Evolutionary conservation across 495 filamentous ascomycete genomes (phyloP).

Genomic region (Penicillium cinerascens): DNA sequence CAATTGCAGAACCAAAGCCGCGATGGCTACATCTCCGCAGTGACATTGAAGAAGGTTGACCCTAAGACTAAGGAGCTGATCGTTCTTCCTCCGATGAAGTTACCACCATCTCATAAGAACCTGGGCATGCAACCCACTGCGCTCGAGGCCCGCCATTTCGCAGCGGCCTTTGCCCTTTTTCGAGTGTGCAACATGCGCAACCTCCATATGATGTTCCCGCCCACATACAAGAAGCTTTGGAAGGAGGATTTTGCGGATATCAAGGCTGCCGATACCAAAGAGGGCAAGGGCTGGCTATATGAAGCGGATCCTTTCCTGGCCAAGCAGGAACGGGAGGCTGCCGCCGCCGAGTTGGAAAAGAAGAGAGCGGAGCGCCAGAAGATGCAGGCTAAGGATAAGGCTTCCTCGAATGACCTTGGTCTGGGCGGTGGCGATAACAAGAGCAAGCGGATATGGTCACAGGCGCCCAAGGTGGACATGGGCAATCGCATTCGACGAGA

Average conservation of each 20-base stretch:
- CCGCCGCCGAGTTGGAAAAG: conserved; percentile 66
- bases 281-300: conserved; percentile 86
- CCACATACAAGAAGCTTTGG: conserved; percentile 82
- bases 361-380: conserved; percentile 61
- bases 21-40: conserved; percentile 71
- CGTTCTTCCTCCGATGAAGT: conserved; percentile 71
- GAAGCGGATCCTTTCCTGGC: conserved; percentile 90
- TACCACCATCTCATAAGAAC: conserved; percentile 70
- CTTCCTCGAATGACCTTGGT: conserved; percentile 45
- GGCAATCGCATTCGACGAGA: conserved; percentile 69
- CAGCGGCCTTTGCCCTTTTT: conserved; percentile 85
- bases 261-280: conserved; percentile 70
- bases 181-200: conserved; percentile 92
- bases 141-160: conserved; percentile 88
- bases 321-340: conserved; percentile 72
- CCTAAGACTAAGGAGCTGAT: conserved; percentile 76
- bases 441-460: conserved; percentile 69
- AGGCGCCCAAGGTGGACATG: conserved; percentile 88
- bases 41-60: conserved; percentile 74
- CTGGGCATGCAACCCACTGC: conserved; percentile 66
- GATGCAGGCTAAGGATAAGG: conserved; percentile 58
- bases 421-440: conserved; percentile 31
- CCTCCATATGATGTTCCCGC: conserved; percentile 90
- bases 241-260: conserved; percentile 76
- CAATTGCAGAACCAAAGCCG: conserved; percentile 41